Base-by-base conservation (phyloP, 331 rosid species). In the Acacia concinna region DNA sequence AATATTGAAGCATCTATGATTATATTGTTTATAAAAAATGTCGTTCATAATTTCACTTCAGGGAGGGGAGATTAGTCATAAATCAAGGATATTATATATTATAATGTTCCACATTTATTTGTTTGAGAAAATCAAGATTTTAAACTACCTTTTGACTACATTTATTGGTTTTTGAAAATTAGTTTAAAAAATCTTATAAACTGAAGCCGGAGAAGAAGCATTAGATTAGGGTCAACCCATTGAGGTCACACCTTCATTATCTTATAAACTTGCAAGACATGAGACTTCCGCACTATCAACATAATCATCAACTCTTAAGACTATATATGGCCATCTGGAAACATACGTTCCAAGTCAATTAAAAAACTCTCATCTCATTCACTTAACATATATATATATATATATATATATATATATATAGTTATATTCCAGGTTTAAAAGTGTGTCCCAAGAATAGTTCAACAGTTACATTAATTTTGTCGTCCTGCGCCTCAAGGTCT, bases 221-320 rank as follows among this genome's bases (percentile, higher is more conserved):
- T 9, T 23, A 23, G 63, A 23, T 23, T 23, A 23, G 17, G 34
- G 71, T 56, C 46, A 69, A 69, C 71, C 71, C 62, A 78, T 64
- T 62, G 41, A 76, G 51, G 68, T 72, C 78, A 17, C 71, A 25
- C 49, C 47, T 69, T 69, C 37, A 10, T 25, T 14, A 20, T 73
- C 15, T 68, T 75, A 44, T 64, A 4, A 74, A 46, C 54, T 56
- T 65, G 68, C 12, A 38, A 73, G 73, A 62, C 23, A 38, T 72
- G 46, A 52, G 47, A 49, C 54, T 21, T 68, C 35, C 56, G 25
- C 21, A 25, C 73, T 4, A 18, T 60, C 37, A 27, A 28, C 37
- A 60, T 57, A 60, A 28, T 60, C 67, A 60, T 60, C 67, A 60
- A 60, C 20, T 60, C n/a, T 27, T 18, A 60, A 60, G 67, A 60